Percentiles rank a stretch among this genome's conserved stretches.
Conservation (phyloP, 140 eudicot genomes). For the Oenanthe javanica region DNA sequence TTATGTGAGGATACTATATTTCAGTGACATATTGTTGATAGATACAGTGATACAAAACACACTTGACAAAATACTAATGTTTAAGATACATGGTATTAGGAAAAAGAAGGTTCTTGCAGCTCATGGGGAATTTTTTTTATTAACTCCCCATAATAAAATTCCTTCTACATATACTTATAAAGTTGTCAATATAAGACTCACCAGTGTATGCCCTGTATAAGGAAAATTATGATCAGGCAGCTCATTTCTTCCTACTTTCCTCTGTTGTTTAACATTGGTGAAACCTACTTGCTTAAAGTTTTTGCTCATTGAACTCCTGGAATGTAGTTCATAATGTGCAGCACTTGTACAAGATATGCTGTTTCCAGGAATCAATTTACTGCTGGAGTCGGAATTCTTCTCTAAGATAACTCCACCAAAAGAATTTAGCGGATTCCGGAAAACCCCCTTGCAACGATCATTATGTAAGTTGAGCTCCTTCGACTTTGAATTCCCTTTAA, state of each 20-base stretch:
- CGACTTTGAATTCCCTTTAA: background rate
- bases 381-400: background rate
- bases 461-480: background rate
- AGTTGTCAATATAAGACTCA: background rate
- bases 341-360: background rate
- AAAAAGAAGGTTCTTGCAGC: background rate
- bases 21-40: background rate
- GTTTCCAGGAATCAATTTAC: background rate
- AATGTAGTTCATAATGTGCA: background rate
- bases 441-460: background rate
- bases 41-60: background rate
- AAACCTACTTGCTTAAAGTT: background rate
- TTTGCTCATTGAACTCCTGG: background rate
- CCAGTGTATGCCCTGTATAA: conserved; percentile 7
- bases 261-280: background rate
- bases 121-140: background rate
- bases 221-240: conserved; percentile 15
- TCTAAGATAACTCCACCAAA: background rate
- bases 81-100: background rate
- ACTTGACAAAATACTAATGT: background rate
- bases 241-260: background rate
- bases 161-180: background rate
- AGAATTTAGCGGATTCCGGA: background rate
- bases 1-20: background rate
- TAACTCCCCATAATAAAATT: background rate